Conservation (phyloP, 768 basidiomycete genomes). For the Mrakia blollopis region DNA sequence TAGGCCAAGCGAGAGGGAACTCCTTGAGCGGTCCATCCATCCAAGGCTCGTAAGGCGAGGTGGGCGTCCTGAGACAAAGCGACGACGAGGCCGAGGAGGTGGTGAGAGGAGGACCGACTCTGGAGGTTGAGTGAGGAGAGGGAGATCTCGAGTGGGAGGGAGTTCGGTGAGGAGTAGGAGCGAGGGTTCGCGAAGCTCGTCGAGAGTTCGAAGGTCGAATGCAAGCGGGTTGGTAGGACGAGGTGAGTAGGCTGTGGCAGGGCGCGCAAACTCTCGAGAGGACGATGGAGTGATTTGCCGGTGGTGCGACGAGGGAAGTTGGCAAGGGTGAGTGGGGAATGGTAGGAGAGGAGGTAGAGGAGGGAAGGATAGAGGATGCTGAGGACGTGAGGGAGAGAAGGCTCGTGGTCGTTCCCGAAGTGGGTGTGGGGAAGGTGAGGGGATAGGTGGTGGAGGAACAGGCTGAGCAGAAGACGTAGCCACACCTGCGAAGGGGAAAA, state of each 20-base stretch:
- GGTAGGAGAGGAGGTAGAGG: background rate
- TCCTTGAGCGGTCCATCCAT: constrained; percentile 32
- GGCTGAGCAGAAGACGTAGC: constrained; percentile 10
- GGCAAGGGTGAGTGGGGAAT: background rate
- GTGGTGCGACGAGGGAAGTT: background rate
- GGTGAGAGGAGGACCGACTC: constrained; percentile 6
- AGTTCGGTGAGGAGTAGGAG: constrained; percentile 10
- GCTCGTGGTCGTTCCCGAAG: background rate
- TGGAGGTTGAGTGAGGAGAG: background rate
- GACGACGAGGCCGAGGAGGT: constrained; percentile 18
- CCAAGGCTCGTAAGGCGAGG: constrained; percentile 29
- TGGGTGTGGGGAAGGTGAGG: constrained; percentile 11
- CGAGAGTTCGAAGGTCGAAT: constrained; percentile 17
- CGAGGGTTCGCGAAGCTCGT: constrained; percentile 3
- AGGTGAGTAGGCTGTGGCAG: constrained; percentile 17
- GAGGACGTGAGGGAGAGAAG: constrained; percentile 1
- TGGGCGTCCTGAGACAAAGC: constrained; percentile 18
- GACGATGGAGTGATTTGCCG: constrained; percentile 15
- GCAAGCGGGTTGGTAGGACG: constrained; percentile 9
- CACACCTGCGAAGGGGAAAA: background rate
- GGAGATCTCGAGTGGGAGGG: background rate
- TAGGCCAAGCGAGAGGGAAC: constrained; percentile 30
- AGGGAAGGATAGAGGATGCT: constrained; percentile 9
- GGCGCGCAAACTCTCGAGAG: constrained; percentile 21
- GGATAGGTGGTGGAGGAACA: constrained; percentile 12